Percentiles rank a stretch among this genome's conserved stretches.
These are phyloP conservation scores for Ustilago loliicola DNA, from an alignment of 1,284 basidiomycete genomes.

Conservation along the genomic window DNA sequence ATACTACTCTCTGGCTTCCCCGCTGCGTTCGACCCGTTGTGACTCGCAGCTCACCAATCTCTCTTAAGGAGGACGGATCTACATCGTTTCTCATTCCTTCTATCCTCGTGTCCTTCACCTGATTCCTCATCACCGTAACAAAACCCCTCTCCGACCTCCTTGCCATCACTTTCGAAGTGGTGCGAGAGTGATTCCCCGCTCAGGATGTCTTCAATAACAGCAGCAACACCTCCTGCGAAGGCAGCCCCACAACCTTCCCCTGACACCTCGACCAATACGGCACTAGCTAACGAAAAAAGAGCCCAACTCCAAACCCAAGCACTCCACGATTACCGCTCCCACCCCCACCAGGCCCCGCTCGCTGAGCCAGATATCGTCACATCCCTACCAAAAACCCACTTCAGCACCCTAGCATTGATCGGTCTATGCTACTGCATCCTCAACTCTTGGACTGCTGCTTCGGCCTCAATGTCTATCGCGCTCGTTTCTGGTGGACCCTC, in stretches of 20 bases:
- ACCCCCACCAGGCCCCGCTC: background rate
- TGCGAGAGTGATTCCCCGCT: no score
- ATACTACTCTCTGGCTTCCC: no score
- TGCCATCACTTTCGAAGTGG: no score
- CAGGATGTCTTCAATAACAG: no score
- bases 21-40: no score
- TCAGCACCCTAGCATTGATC: constrained; percentile 45
- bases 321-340: constrained; percentile 34
- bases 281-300: constrained; percentile 25
- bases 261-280: background rate
- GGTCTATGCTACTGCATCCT: constrained; percentile 59
- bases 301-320: constrained; percentile 36
- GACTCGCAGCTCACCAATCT: no score
- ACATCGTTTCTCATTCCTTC: no score
- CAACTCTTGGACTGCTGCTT: constrained; percentile 68
- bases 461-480: constrained; percentile 60
- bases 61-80: no score
- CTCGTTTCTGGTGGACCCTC: constrained; percentile 70
- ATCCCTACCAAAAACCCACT: constrained; percentile 23
- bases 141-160: no score
- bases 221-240: no score
- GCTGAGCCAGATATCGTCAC: background rate
- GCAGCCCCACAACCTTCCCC: background rate
- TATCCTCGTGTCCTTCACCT: no score
- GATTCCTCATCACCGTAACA: no score